Percentiles rank a stretch among this genome's conserved stretches.
Evolutionary conservation across 1,284 basidiomycete species (phyloP).

Genomic region (Farysia itapuensis): DNA sequence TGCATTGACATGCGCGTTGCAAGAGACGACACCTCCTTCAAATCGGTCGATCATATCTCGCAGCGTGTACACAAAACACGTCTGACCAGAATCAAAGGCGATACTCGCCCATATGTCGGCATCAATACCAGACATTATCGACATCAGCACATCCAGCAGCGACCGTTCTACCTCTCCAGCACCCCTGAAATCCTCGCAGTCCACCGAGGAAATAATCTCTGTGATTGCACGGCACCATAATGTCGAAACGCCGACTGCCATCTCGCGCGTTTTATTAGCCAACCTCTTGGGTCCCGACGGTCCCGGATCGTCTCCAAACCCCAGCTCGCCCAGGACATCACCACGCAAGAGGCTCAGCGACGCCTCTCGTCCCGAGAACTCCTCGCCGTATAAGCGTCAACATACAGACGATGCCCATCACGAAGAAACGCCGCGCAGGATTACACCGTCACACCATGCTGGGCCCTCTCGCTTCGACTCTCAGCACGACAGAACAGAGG

Average conservation of each 20-base stretch:
- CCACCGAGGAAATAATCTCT: too few relatives aligned
- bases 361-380: too few relatives aligned
- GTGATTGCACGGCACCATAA: too few relatives aligned
- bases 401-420: not conserved
- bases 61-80: too few relatives aligned
- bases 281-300: conserved; percentile 32
- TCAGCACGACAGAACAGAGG: conserved; percentile 12
- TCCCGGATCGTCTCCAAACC: conserved; percentile 24
- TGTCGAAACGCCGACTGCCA: too few relatives aligned
- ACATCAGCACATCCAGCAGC: conserved; percentile 9
- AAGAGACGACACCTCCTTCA: too few relatives aligned
- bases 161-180: conserved; percentile 22
- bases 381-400: too few relatives aligned
- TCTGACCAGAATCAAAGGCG: too few relatives aligned
- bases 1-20: too few relatives aligned
- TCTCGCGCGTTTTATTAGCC: conserved; percentile 28
- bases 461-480: not conserved
- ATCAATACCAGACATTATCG: conserved; percentile 32
- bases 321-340: conserved; percentile 23
- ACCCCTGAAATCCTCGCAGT: too few relatives aligned
- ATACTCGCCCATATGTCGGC: too few relatives aligned
- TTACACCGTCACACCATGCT: not conserved
- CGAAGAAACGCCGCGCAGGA: not conserved
- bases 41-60: too few relatives aligned
- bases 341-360: conserved; percentile 26